Evolutionary conservation across 2,329 filamentous ascomycete genomes (phyloP).

Genomic region (Dactylellina haptotyla): DNA sequence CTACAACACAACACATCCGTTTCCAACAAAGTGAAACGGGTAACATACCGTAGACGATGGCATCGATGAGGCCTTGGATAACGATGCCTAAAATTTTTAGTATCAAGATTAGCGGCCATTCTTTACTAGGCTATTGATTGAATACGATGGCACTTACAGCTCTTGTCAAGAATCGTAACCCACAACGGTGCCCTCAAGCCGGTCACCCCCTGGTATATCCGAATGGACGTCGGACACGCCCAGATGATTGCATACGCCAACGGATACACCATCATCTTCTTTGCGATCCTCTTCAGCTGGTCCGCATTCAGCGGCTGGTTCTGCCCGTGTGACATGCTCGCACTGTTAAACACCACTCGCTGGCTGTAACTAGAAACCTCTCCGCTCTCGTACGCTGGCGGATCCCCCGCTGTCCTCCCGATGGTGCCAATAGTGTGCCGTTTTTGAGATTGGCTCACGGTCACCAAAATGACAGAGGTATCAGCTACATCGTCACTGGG

Average conservation of each 20-base stretch:
- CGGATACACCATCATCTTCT: conserved; percentile 63
- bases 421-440: conserved; percentile 32
- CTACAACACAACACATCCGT: conserved; percentile 25
- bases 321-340: conserved; percentile 26
- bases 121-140: neutral
- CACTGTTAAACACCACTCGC: neutral
- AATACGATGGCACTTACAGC: conserved; percentile 53
- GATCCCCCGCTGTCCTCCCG: conserved; percentile 30
- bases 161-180: conserved; percentile 61
- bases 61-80: conserved; percentile 62
- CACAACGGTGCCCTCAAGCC: conserved; percentile 60
- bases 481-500: conserved; percentile 49
- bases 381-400: conserved; percentile 28
- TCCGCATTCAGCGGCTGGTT: conserved; percentile 35
- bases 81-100: conserved; percentile 61
- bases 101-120: neutral
- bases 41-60: conserved; percentile 61
- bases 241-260: conserved; percentile 63
- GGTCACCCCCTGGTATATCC: conserved; percentile 62
- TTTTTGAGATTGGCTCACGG: conserved; percentile 17
- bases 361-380: neutral
- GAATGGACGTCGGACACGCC: conserved; percentile 62
- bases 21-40: conserved; percentile 10
- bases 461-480: conserved; percentile 34
- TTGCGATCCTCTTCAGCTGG: conserved; percentile 59